These are phyloP conservation scores for Elaeis oleifera DNA, from an alignment of 202 grass and related monocot species.

Conservation along the genomic window DNA sequence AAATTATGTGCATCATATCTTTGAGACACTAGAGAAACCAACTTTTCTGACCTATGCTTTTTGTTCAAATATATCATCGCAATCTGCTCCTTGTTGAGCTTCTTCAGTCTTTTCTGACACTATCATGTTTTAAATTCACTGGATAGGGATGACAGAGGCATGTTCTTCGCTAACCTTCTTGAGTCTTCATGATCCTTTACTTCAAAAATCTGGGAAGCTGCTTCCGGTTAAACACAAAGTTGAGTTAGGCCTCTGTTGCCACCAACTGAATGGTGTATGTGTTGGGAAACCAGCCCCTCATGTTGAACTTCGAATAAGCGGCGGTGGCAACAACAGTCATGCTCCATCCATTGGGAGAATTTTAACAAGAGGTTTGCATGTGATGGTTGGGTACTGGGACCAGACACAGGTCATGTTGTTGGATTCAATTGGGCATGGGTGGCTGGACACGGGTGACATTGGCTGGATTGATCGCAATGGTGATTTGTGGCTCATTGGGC, in stretches of 20 bases:
- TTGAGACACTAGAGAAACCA: too few relatives aligned
- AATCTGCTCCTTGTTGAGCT: too few relatives aligned
- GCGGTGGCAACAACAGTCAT: neutral
- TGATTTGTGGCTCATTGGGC: conserved; percentile 62
- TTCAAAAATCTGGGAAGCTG: conserved; percentile 6
- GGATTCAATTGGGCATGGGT: conserved; percentile 33
- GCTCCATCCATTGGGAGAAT: conserved; percentile 44
- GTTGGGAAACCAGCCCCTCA: conserved; percentile 76
- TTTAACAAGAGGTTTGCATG: conserved; percentile 81
- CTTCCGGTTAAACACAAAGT: neutral
- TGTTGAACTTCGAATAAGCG: conserved; percentile 45
- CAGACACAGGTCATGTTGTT: conserved; percentile 16
- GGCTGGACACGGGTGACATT: conserved; percentile 76
- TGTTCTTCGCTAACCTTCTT: conserved; percentile 89
- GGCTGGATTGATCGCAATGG: conserved; percentile 60
- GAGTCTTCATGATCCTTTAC: conserved; percentile 29
- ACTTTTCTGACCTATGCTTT: too few relatives aligned
- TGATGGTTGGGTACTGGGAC: conserved; percentile 71
- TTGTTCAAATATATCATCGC: too few relatives aligned
- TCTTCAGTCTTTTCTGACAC: too few relatives aligned
- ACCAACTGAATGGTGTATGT: conserved; percentile 25
- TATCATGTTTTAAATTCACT: conserved; percentile 7
- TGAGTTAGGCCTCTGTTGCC: neutral
- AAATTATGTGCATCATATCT: too few relatives aligned
- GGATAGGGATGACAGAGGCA: conserved; percentile 78